A percentile compares a stretch with the other conserved stretches of the same genome.
These are phyloP conservation scores for Suaeda aralocaspica DNA, from an alignment of 148 eudicot genomes.

Conservation along the genomic window DNA sequence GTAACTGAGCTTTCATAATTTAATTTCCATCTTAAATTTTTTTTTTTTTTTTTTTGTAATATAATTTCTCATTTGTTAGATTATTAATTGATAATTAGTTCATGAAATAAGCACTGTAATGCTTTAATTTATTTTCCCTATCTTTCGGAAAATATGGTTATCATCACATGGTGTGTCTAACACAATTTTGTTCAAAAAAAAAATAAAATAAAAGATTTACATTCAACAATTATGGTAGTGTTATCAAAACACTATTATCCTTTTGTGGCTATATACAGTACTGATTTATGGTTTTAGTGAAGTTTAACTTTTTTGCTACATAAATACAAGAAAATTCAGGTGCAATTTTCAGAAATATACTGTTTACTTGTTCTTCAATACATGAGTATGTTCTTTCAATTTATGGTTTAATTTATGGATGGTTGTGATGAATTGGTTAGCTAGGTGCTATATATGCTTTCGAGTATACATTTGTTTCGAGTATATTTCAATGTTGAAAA, in stretches of 20 bases:
- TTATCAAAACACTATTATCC: slow-evolving; percentile 12
- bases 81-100: background rate
- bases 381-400: too few species aligned
- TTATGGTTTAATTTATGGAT: too few species aligned
- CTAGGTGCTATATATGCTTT: too few species aligned
- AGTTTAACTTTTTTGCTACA: background rate
- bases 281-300: background rate
- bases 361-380: too few species aligned
- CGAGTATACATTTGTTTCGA: too few species aligned
- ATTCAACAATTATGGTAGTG: background rate
- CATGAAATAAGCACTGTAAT: background rate
- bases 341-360: too few species aligned
- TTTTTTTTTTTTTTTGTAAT: too few species aligned
- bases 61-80: too few species aligned
- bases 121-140: background rate
- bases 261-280: slow-evolving; percentile 4
- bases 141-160: background rate
- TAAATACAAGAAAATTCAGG: too few species aligned
- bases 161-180: slow-evolving; percentile 13
- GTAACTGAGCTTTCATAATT: slow-evolving; percentile 7
- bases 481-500: too few species aligned
- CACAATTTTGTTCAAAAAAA: background rate
- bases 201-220: background rate
- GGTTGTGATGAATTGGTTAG: too few species aligned
- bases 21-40: too few species aligned